Evolutionary conservation across 176 grass and related monocot genomes (phyloP), one percentile per base, ranked within the genome.

Genomic region (Calamus simplicifolius): DNA sequence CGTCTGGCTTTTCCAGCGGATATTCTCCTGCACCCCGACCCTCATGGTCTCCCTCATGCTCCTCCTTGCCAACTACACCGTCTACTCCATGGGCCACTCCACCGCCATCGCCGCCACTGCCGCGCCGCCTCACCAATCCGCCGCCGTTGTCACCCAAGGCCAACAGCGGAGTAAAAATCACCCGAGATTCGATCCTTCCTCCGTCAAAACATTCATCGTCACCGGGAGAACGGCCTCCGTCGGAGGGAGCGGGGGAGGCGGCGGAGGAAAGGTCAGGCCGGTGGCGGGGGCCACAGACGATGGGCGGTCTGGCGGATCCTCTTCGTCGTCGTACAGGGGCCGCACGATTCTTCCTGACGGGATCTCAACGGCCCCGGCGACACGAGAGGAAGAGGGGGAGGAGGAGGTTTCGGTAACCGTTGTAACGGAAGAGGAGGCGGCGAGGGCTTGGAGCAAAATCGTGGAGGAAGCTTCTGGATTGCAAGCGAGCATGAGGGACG

Each of bases 381-480:
- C 35, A 43, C 8, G 35, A 43, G 35, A 10, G 8, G 35, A 10
- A 43, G 35, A 8, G 2, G 35, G 35, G 13, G 10, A 43, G 51
- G 52, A n/a, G 6, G 51, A 51, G 16, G 15, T 1, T 16, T 16
- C 23, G 57, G 2, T 1, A 23, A 23, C 5, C 12, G 25, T 12
- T 5, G 14, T 5, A 28, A 6, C 21, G 25, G 26, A 4, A 16
- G 70, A 84, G 52, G 82, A 86, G 54, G 82, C 79, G 59, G 55
- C 74, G 51, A 73, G 57, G 52, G 56, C 77, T 54, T 92, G 88
- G 93, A 85, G 56, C 27, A 57, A 49, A 49, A 79, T 89, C 4
- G 59, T 89, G 13, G 81, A 82, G 50, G 93, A 98, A 38, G 84
- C 83, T 10, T 75, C 67, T 5, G 23, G 62, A 48, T 88, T 92